Percentiles rank a stretch among this genome's conserved stretches.
phyloP scores from a whole-genome alignment of 208 protist genomes.

The Trypanosoma brucei region DNA sequence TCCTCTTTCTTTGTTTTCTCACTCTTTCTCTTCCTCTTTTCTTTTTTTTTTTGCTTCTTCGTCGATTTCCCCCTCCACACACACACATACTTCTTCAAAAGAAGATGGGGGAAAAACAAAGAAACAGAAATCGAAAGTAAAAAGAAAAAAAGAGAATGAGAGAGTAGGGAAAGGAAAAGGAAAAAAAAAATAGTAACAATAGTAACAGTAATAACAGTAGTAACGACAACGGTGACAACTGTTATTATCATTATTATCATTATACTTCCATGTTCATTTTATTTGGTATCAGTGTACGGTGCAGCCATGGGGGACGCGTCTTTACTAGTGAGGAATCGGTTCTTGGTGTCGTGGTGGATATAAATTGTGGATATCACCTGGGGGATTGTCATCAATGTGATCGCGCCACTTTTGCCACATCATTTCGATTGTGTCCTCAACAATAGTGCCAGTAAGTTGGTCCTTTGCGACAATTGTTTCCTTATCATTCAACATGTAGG shows the following conservation, averaged over 20 bases:
- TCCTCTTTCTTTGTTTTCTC: background rate
- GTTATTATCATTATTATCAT: slow-evolving; percentile 7
- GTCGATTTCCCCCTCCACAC: background rate
- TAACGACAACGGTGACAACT: slow-evolving; percentile 12
- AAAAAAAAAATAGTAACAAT: slow-evolving; percentile 2
- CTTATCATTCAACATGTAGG: slow-evolving; percentile 45
- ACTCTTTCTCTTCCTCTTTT: background rate
- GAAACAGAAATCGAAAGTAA: slow-evolving; percentile 13
- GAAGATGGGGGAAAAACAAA: too few relatives aligned
- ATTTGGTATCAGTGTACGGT: background rate
- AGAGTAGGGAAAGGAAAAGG: background rate
- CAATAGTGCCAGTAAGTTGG: slow-evolving; percentile 25
- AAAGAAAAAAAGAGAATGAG: slow-evolving; percentile 1
- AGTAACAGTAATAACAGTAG: slow-evolving; percentile 8
- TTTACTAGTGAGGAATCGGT: too few relatives aligned
- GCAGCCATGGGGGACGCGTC: too few relatives aligned
- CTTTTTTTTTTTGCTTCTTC: slow-evolving; percentile 1
- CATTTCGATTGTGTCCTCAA: slow-evolving; percentile 50
- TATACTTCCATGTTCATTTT: background rate
- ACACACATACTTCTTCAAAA: background rate
- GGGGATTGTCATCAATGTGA: slow-evolving; percentile 60
- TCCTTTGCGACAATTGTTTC: slow-evolving; percentile 18
- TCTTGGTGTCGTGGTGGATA: slow-evolving; percentile 7
- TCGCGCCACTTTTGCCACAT: slow-evolving; percentile 63
- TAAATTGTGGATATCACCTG: slow-evolving; percentile 52